phyloP scores from a whole-genome alignment of 2,329 filamentous ascomycete genomes.

The Ampelomyces quisqualis region DNA sequence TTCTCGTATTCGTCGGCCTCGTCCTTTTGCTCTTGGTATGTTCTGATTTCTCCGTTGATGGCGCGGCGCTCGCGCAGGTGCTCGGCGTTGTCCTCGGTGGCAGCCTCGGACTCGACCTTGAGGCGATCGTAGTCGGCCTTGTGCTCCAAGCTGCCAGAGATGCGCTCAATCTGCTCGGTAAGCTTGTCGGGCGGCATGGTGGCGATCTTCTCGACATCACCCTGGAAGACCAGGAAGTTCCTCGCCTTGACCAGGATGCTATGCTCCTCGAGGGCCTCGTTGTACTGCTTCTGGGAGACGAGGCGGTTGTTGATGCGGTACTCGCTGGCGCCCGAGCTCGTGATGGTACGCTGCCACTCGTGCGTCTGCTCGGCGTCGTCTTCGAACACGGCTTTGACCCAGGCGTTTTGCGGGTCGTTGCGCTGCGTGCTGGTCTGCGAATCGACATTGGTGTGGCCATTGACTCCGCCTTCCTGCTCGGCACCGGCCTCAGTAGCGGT shows the following conservation, averaged over 20 bases:
- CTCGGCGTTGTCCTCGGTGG: slow-evolving; percentile 82
- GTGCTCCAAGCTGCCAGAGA: slow-evolving; percentile 92
- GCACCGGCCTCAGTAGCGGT: slow-evolving; percentile 59
- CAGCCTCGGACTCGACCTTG: slow-evolving; percentile 83
- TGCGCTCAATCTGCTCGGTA: slow-evolving; percentile 92
- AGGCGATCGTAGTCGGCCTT: slow-evolving; percentile 90
- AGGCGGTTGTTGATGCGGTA: slow-evolving; percentile 94
- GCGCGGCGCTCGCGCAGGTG: slow-evolving; percentile 86
- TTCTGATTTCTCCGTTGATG: slow-evolving; percentile 97
- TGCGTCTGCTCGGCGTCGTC: slow-evolving; percentile 95
- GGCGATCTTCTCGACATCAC: slow-evolving; percentile 95
- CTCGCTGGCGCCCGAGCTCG: slow-evolving; percentile 82
- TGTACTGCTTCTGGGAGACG: slow-evolving; percentile 89
- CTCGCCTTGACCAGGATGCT: slow-evolving; percentile 97
- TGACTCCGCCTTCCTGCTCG: slow-evolving; percentile 29
- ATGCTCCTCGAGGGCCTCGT: slow-evolving; percentile 84
- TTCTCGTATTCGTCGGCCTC: slow-evolving; percentile 92
- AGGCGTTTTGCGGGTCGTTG: slow-evolving; percentile 87
- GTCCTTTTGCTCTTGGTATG: slow-evolving; percentile 94
- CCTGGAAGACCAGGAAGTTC: slow-evolving; percentile 98
- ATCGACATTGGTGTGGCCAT: slow-evolving; percentile 44
- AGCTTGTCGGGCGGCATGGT: slow-evolving; percentile 92
- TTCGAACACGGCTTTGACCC: slow-evolving; percentile 99
- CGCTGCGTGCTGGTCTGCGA: slow-evolving; percentile 63
- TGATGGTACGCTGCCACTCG: slow-evolving; percentile 94